Base-by-base conservation (phyloP, 768 basidiomycete species). In the Pulveroboletus sp. region DNA sequence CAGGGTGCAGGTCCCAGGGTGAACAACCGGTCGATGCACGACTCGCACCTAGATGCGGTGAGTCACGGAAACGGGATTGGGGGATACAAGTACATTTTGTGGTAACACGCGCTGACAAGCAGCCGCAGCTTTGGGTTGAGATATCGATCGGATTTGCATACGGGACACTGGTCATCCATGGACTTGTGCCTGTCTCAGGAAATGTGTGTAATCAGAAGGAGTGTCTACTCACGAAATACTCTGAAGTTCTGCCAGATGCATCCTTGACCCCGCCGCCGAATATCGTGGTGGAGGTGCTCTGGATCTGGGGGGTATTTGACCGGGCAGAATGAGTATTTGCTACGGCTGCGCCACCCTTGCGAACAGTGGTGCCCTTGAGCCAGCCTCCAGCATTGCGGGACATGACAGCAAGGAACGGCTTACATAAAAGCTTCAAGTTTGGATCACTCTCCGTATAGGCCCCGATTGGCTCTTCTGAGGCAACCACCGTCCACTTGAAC, bases 131-230 rank as follows among this genome's bases (percentile, higher is more conserved):
- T 95, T 19, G 94, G 92, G 60, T 98, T 97, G 50, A 97, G 75
- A 65, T 97, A 97, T 45, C 95, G 75, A 67, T 99, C 97, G 34
- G 91, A 94, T 68, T 93, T 93, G 76, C 97, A 98, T 2, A 98
- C 88, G 0, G 95, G 95, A 72, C 97, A 99, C 64, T 90, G 85
- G 67, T 99, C 97, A 52, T 91, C 87, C 80, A 89, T 88, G 21
- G 85, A 84, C 88, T 90, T 14, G 14, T 2, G 16, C 29, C 37
- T 32, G 37, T 40, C 40, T 63, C 43, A 62, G 55, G 38, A 39
- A 38, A 35, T 23, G 7, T n/a, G 27, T n/a, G n/a, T n/a, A n/a
- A n/a, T n/a, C n/a, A n/a, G n/a, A n/a, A n/a, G n/a, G n/a, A n/a
- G n/a, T n/a, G n/a, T n/a, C n/a, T n/a, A n/a, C 85, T 62, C 56